phyloP scores from a whole-genome alignment of 306 rosid genomes.

The Quercus variabilis region DNA sequence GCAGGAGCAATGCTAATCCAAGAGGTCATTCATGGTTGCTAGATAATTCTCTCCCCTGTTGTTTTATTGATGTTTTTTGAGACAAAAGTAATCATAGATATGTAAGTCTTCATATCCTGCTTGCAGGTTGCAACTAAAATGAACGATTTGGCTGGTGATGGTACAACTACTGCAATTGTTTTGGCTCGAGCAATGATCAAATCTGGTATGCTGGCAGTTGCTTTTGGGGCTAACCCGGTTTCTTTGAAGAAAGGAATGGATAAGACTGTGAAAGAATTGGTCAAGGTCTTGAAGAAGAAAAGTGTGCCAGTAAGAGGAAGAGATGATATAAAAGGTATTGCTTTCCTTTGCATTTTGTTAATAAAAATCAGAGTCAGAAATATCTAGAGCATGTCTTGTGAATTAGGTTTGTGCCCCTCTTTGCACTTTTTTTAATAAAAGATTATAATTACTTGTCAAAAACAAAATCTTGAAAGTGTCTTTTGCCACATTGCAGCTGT shows the following conservation, averaged over 20 bases:
- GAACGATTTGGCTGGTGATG: constrained; percentile 95
- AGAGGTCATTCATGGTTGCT: constrained; percentile 83
- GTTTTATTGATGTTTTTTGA: constrained; percentile 18
- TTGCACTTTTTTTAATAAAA: no score
- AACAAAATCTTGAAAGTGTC: no score
- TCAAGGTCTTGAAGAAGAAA: constrained; percentile 25
- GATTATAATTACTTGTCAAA: no score
- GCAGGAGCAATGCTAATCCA: constrained; percentile 94
- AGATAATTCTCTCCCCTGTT: constrained; percentile 22
- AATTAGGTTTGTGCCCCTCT: not conserved
- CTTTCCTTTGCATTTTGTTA: constrained; percentile 11
- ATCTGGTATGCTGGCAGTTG: constrained; percentile 71
- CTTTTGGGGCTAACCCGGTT: constrained; percentile 89
- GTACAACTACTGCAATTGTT: constrained; percentile 88
- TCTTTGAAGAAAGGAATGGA: constrained; percentile 27
- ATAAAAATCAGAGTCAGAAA: not conserved
- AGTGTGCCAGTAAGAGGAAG: constrained; percentile 81
- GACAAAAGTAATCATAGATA: constrained; percentile 6
- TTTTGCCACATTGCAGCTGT: no score
- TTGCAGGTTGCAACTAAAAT: constrained; percentile 89
- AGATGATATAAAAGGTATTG: constrained; percentile 76
- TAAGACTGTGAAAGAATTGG: no score
- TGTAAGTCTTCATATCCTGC: constrained; percentile 22
- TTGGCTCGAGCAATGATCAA: constrained; percentile 86
- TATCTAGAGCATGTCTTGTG: no score